A percentile compares a stretch with the other conserved stretches of the same genome.
phyloP scores from a whole-genome alignment of 352 stramenopile species.

The Pythium insidiosum region DNA sequence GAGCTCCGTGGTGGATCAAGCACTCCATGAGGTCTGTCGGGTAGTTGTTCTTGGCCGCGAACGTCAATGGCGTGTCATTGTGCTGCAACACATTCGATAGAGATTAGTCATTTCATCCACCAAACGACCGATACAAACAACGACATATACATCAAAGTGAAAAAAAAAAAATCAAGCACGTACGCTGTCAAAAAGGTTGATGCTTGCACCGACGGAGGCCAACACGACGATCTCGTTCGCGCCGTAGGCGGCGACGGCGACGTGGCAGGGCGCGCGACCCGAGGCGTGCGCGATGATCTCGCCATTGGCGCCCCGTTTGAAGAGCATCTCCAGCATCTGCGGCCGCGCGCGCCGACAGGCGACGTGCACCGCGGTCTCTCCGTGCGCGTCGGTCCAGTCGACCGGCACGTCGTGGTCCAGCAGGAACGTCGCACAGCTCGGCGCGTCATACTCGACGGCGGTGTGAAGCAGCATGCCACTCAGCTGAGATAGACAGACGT shows the following conservation, averaged over 20 bases:
- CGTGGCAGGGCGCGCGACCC: constrained; percentile 9
- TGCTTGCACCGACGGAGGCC: constrained; percentile 1
- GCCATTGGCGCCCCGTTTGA: constrained; percentile 4
- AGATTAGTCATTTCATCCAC: background rate
- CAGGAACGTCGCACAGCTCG: background rate
- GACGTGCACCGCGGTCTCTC: constrained; percentile 12
- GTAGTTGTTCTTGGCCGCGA: constrained; percentile 5
- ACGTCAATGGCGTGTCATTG: constrained; percentile 6
- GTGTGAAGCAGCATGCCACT: constrained; percentile 10
- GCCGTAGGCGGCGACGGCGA: constrained; percentile 11
- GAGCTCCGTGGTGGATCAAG: constrained; percentile 8
- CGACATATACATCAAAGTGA: no score
- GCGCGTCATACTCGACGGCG: constrained; percentile 12
- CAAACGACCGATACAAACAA: no score
- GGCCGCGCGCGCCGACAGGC: constrained; percentile 7
- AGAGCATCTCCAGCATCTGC: constrained; percentile 6
- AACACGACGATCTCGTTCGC: constrained; percentile 6
- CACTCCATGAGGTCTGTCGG: constrained; percentile 10
- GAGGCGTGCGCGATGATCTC: constrained; percentile 1
- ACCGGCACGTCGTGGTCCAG: constrained; percentile 6
- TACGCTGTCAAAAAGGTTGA: constrained; percentile 17
- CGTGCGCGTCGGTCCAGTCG: constrained; percentile 2
- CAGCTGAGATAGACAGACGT: no score
- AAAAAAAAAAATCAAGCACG: background rate
- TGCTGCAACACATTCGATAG: constrained; percentile 4